Evolutionary conservation across 805 yeast species (phyloP).

Genomic region (Teunomyces tritomae): DNA sequence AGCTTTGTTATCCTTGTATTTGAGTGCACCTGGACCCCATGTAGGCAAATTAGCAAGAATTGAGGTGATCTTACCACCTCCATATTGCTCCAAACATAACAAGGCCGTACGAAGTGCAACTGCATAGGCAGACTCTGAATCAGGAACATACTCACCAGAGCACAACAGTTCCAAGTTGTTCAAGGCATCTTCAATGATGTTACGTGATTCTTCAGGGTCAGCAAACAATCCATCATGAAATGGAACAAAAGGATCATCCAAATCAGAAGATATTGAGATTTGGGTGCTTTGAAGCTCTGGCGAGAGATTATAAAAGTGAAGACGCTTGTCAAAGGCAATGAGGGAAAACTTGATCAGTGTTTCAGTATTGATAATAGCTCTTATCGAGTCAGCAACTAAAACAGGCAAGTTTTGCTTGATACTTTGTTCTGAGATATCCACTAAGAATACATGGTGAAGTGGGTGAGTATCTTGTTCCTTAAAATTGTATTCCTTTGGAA

Average conservation of each 20-base stretch:
- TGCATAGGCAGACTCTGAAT: constrained; percentile 72
- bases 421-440: constrained; percentile 66
- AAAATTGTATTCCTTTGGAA: constrained; percentile 68
- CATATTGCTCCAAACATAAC: constrained; percentile 56
- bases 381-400: constrained; percentile 67
- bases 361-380: constrained; percentile 43
- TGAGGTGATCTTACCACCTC: constrained; percentile 83
- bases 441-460: constrained; percentile 66
- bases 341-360: constrained; percentile 54
- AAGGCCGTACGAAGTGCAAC: constrained; percentile 72
- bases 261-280: constrained; percentile 62
- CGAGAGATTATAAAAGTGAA: constrained; percentile 72
- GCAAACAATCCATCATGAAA: constrained; percentile 73
- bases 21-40: constrained; percentile 73
- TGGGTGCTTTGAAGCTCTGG: constrained; percentile 55
- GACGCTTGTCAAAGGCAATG: constrained; percentile 67
- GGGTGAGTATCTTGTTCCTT: constrained; percentile 32
- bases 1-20: constrained; percentile 39
- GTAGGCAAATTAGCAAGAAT: constrained; percentile 70
- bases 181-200: constrained; percentile 65
- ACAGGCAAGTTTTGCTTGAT: constrained; percentile 58
- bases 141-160: constrained; percentile 34
- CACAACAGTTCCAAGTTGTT: constrained; percentile 51
- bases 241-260: constrained; percentile 82
- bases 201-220: constrained; percentile 65